Evolutionary conservation across 306 rosid species (phyloP), one percentile per base, ranked within the genome.

Genomic region (Sechiopsis laciniata): DNA sequence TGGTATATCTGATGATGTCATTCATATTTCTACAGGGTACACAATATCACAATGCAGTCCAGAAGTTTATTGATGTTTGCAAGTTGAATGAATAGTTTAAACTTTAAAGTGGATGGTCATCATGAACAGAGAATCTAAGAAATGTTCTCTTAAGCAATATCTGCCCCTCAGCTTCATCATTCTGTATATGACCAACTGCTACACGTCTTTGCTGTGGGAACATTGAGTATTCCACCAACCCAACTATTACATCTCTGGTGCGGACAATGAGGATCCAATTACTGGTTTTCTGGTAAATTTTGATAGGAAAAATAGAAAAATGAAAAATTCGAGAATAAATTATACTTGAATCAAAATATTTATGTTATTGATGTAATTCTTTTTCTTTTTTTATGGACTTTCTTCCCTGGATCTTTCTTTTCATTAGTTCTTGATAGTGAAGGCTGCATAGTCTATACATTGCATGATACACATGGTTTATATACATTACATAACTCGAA

Each of bases 21-120:
- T 48, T 74, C 32, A 24, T 55, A 63, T 32, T 26, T 21, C 71
- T 70, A 75, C 87, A 90, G 87, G 88, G 87, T 77, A 83, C 89
- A 77, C 91, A 87, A 76, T 88, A 90, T 71, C 89, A 83, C 82
- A 88, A 88, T 84, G 91, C 91, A 74, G 77, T 80, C 64, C 90
- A 82, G 87, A 84, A 85, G 78, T 82, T 92, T 84, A 87, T 85
- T 75, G 85, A 89, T 76, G 91, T 87, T 71, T 87, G 80, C 85
- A 82, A 83, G 82, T 84, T 92, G 87, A 86, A 80, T 26, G 83
- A 88, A 75, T 86, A 73, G 81, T 66, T 79, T 78, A 20, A 46
- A 73, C 80, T 66, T 79, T 78, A 20, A 48, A 80, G 78, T 73
- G 56, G 73, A 35, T 52, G 65, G 74, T 76, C 74, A 74, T 68